Conservation (phyloP, 2,329 filamentous ascomycete genomes). For the Paecilomyces dactylethromorphus region DNA sequence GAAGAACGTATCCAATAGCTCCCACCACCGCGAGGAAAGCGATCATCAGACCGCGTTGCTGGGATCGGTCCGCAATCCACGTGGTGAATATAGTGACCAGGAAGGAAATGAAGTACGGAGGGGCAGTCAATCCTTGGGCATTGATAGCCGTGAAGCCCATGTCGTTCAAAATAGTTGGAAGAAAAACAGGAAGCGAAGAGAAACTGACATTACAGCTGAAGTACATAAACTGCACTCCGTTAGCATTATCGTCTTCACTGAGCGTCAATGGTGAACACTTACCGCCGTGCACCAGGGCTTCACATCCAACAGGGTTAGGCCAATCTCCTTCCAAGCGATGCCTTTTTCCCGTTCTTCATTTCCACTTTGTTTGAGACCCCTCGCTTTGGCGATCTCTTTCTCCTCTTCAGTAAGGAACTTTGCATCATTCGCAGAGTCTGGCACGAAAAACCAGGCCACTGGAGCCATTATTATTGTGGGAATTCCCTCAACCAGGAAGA, state of each 20-base stretch:
- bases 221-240: constrained; percentile 42
- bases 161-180: constrained; percentile 55
- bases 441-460: constrained; percentile 49
- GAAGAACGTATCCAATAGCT: constrained; percentile 58
- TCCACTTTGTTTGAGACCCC: constrained; percentile 49
- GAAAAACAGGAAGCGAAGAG: constrained; percentile 58
- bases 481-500: constrained; percentile 61
- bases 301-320: constrained; percentile 36
- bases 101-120: constrained; percentile 64
- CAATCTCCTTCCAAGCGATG: constrained; percentile 43
- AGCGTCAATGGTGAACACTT: constrained; percentile 10
- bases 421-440: constrained; percentile 47
- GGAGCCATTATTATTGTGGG: constrained; percentile 52
- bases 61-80: constrained; percentile 58
- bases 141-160: constrained; percentile 64
- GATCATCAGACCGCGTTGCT: constrained; percentile 59
- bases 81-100: constrained; percentile 55
- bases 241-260: neutral
- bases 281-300: constrained; percentile 45
- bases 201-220: constrained; percentile 60
- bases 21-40: constrained; percentile 50
- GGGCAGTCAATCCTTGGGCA: constrained; percentile 66
- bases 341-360: constrained; percentile 34
- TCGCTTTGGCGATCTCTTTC: constrained; percentile 49
- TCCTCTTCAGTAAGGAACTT: constrained; percentile 53